A percentile compares a stretch with the other conserved stretches of the same genome.
phyloP scores from a whole-genome alignment of 345 rosid genomes.

The Brassica rapa region DNA sequence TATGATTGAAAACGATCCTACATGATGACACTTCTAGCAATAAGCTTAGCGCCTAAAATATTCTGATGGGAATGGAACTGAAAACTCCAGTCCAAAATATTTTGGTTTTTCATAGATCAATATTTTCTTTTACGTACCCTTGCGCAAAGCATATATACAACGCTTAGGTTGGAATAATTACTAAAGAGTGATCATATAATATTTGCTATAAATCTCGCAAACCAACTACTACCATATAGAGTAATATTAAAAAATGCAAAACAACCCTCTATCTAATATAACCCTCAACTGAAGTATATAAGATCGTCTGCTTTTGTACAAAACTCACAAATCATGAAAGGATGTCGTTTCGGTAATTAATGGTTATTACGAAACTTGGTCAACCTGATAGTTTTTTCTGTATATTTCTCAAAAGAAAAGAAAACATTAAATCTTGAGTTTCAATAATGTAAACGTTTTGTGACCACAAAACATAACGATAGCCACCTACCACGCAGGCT shows the following conservation, averaged over 20 bases:
- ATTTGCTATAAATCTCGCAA: background rate
- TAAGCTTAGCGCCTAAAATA: no score
- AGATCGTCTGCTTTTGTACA: background rate
- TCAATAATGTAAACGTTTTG: background rate
- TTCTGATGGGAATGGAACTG: no score
- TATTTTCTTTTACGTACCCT: background rate
- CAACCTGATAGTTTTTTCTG: background rate
- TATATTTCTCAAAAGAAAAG: background rate
- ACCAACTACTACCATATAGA: no score
- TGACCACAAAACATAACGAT: background rate
- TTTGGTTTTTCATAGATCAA: background rate
- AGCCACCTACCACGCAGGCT: slow-evolving; percentile 4
- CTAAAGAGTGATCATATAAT: background rate
- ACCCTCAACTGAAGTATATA: background rate
- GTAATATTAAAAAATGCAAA: background rate
- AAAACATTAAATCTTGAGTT: background rate
- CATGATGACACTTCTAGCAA: no score
- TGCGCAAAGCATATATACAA: background rate
- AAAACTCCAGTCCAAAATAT: no score
- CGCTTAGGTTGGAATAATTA: background rate
- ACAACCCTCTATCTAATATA: background rate
- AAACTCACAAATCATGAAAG: background rate
- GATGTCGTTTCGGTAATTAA: background rate
- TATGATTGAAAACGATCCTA: no score
- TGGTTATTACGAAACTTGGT: background rate